Conservation (phyloP, 306 rosid species). For the Dicorynia guianensis region DNA sequence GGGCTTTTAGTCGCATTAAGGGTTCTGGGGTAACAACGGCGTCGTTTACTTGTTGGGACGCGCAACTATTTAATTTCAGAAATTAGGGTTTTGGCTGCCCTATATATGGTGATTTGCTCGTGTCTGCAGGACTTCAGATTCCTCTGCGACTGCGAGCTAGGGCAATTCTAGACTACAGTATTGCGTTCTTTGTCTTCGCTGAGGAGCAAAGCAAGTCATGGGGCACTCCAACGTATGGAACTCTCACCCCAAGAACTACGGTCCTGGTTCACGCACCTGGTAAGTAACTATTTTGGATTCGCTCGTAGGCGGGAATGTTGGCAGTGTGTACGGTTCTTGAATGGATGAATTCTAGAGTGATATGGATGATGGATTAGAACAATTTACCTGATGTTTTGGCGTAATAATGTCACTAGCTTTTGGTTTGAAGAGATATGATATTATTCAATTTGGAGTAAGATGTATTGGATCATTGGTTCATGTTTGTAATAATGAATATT, state of each 20-base stretch:
- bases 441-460: background rate
- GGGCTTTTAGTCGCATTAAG: no score
- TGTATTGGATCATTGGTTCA: background rate
- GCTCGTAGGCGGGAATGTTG: no score
- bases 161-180: constrained; percentile 6
- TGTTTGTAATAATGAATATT: background rate
- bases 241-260: constrained; percentile 91
- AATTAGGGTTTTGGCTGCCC: constrained; percentile 52
- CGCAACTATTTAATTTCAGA: no score
- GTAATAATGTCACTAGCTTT: background rate
- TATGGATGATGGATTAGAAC: background rate
- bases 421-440: background rate
- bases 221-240: constrained; percentile 96
- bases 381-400: background rate
- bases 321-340: background rate
- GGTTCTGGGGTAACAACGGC: no score
- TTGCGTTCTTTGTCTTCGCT: background rate
- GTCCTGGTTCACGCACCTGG: constrained; percentile 97
- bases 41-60: no score
- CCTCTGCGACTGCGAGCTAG: constrained; percentile 27
- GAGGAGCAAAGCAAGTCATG: constrained; percentile 48
- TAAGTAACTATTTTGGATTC: constrained; percentile 13
- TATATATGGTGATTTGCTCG: background rate
- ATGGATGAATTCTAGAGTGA: background rate
- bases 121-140: background rate